Evolutionary conservation across 176 grass and related monocot genomes (phyloP), one percentile per base, ranked within the genome.

Genomic region (Thinopyrum elongatum): DNA sequence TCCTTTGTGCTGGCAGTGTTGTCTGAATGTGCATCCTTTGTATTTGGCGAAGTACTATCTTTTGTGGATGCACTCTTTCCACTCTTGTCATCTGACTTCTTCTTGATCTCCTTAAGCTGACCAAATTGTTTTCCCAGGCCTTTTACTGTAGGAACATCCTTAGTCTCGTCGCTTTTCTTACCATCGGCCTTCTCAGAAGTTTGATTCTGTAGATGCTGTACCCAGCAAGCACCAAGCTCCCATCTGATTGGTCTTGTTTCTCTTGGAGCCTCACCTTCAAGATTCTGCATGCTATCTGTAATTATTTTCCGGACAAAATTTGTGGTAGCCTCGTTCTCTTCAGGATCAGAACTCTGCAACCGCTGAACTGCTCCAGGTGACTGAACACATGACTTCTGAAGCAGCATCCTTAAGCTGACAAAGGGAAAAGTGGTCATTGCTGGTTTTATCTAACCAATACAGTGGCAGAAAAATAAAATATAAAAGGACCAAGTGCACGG

Each of bases 181-280:
- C 79, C 64, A 44, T 95, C 92, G 12, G 72, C 83, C 65, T 98
- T 98, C 65, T 90, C 94, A 47, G 93, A 90, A 90, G 90, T 46
- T 62, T 88, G 90, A 59, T 90, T 98, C 76, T 98, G 97, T 85
- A 98, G 83, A 91, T 98, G 92, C 26, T 98, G 97, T 82, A 98
- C 92, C 97, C 97, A 98, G 72, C 97, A 98, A 81, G 97, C 94
- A 71, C 97, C 97, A 80, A 98, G 97, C 57, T 98, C 97, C 97
- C 97, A 98, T 89, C 94, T 94, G 59, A 95, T 95, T 30, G 86
- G 84, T 78, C 82, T 92, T 84, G 78, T 94, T 84, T 82, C 81
- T 85, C 83, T 89, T 53, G 71, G 77, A 81, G 63, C 62, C 80
- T 94, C 94, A 59, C n/a, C 73, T 89, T 98, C 88, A 88, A 98